phyloP scores from a whole-genome alignment of 2,329 filamentous ascomycete species.

The Hymenoscyphus salicellus region DNA sequence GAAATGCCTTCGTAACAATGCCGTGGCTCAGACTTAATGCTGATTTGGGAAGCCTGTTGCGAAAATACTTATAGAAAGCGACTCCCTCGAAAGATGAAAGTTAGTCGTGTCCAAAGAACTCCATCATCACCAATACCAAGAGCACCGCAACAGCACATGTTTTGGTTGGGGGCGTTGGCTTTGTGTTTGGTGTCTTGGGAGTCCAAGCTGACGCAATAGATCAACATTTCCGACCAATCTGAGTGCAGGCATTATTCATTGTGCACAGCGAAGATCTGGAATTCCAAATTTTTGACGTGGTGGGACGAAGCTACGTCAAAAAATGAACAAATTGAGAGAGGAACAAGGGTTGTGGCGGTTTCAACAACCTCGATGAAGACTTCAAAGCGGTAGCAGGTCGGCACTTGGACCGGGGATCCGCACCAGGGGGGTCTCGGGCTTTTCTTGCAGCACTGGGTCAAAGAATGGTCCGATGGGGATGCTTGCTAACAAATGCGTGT shows the following conservation, averaged over 20 bases:
- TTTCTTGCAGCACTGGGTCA: background rate
- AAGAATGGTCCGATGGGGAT: background rate
- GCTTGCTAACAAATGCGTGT: background rate
- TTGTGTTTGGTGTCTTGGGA: background rate
- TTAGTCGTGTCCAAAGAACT: background rate
- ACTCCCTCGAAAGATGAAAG: background rate
- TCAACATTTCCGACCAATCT: background rate
- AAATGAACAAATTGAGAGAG: background rate
- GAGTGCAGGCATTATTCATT: background rate
- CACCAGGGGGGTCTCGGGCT: background rate
- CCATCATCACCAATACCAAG: background rate
- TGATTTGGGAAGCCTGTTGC: background rate
- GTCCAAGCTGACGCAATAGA: constrained; percentile 6
- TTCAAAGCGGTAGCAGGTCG: background rate
- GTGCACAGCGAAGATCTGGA: background rate
- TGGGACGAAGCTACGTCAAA: background rate
- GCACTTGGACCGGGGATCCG: background rate
- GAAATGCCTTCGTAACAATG: background rate
- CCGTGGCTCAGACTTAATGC: constrained; percentile 1
- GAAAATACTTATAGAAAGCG: constrained; percentile 7
- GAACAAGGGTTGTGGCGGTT: background rate
- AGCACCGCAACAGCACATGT: background rate
- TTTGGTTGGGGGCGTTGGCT: background rate
- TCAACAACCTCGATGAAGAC: background rate
- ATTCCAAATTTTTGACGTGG: background rate